Evolutionary conservation across 805 yeast genomes (phyloP).

Genomic region (Metschnikowia orientalis): DNA sequence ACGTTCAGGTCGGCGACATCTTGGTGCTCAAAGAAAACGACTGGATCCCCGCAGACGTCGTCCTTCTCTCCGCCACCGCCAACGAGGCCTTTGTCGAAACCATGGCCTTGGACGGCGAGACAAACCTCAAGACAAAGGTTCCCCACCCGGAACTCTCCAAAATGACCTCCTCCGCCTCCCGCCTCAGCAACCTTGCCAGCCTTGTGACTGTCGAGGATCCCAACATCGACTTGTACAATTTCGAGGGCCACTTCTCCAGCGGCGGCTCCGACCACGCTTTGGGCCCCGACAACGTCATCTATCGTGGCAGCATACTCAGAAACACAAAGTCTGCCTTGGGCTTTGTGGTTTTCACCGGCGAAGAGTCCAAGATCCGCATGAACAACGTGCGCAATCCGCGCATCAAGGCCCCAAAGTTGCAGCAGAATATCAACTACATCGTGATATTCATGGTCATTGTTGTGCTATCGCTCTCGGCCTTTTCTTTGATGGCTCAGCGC

Average conservation of each 20-base stretch:
- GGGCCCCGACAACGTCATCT: constrained; percentile 76
- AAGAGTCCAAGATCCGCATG: constrained; percentile 93
- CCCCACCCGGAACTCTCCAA: constrained; percentile 64
- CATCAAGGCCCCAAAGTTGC: constrained; percentile 89
- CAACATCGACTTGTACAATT: constrained; percentile 83
- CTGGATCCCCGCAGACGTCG: constrained; percentile 90
- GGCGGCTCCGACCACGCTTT: constrained; percentile 47
- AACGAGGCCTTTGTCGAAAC: constrained; percentile 79
- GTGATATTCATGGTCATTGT: constrained; percentile 84
- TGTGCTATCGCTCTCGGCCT: constrained; percentile 68
- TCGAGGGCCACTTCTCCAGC: constrained; percentile 67
- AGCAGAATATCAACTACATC: constrained; percentile 73
- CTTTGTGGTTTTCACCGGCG: constrained; percentile 87
- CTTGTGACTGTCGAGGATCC: constrained; percentile 81
- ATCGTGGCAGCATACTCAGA: constrained; percentile 85
- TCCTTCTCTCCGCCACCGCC: constrained; percentile 63
- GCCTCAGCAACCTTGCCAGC: constrained; percentile 47
- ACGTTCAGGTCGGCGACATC: constrained; percentile 84
- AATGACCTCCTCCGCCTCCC: constrained; percentile 45
- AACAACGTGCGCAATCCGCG: constrained; percentile 88
- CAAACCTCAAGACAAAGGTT: constrained; percentile 72
- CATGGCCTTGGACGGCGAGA: constrained; percentile 97
- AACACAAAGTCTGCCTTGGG: constrained; percentile 77
- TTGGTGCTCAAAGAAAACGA: constrained; percentile 72
- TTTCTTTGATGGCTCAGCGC: constrained; percentile 77